Base-by-base conservation (phyloP, 495 filamentous ascomycete species). In the Apiosordaria backusii region DNA sequence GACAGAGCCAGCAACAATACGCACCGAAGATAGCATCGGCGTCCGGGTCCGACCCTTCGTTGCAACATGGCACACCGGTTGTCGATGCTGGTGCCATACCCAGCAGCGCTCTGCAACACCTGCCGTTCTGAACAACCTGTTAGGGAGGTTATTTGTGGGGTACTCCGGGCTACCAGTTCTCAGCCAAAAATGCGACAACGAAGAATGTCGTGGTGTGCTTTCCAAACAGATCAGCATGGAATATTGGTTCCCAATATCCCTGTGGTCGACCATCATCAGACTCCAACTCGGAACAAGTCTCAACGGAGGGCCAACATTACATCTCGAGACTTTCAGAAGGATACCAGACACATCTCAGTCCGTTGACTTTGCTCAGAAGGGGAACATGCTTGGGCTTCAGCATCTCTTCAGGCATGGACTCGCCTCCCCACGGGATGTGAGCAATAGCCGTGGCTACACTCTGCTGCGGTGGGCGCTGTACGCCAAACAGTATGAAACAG, bases 381-480 rank as follows among this genome's bases (percentile, higher is more conserved):
- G 52, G 6, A 23, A 55, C 52, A 55, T 18, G 6, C n/a, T 5
- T 5, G 22, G 52, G 18, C 16, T 55, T 5, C 18, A 55, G 22
- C 6, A 55, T 55, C 22, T 55, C n/a, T 55, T 55, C 22, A n/a
- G 16, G 6, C 6, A 23, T 23, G 52, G 52, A n/a, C 52, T 55
- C 18, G 52, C 52, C 6, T 55, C 52, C 22, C 52, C 52, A 23
- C 52, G 22, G 18, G 52, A 55, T 23, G 52, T 10, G 6, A 55
- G 52, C 22, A 23, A 7, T 10, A 55, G n/a, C 22, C 52, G n/a
- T 5, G 52, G 52, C 22, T 55, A 55, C 22, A 19, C 52, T 23
- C 52, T 55, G n/a, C 18, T 55, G 52, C 6, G 52, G 29, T 62
- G 60, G 60, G 60, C 60, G 2, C 29, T 62, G 4, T 62, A 62